phyloP scores from a whole-genome alignment of 768 basidiomycete genomes.

The Trichaptum fuscoviolaceum region DNA sequence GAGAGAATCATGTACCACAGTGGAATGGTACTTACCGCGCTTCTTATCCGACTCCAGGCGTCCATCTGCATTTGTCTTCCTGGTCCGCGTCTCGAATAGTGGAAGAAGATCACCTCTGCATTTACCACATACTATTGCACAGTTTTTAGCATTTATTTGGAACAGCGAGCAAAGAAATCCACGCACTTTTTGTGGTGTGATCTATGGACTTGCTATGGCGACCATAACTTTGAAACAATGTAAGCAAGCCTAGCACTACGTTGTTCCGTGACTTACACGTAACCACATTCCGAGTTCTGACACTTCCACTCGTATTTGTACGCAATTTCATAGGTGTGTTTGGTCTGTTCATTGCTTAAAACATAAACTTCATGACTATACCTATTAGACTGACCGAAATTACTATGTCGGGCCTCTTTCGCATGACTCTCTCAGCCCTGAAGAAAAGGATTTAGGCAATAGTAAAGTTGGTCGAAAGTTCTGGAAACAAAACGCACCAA shows the following conservation, averaged over 20 bases:
- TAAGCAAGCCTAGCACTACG: conserved; percentile 6
- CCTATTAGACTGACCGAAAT: conserved; percentile 47
- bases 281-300: conserved; percentile 41
- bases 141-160: no score
- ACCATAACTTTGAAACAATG: conserved; percentile 48
- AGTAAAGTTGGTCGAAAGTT: conserved; percentile 5
- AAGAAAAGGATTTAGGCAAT: conserved; percentile 2
- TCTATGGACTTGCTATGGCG: conserved; percentile 62
- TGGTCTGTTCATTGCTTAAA: conserved; percentile 38
- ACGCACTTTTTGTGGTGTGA: conserved; percentile 54
- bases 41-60: conserved; percentile 39
- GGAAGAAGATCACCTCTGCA: conserved; percentile 62
- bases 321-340: conserved; percentile 70
- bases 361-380: conserved; percentile 1
- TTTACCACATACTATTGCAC: conserved; percentile 52
- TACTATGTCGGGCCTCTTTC: conserved; percentile 59
- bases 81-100: conserved; percentile 40
- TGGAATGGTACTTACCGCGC: conserved; percentile 33
- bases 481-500: conserved; percentile 43
- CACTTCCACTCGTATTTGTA: conserved; percentile 75
- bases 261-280: conserved; percentile 40
- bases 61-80: conserved; percentile 31
- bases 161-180: conserved; percentile 18
- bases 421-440: conserved; percentile 72
- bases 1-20: background rate